Percentiles rank a stretch among this genome's conserved stretches.
Conservation (phyloP, 2,329 filamentous ascomycete genomes). For the Ambrosiella cleistominuta region DNA sequence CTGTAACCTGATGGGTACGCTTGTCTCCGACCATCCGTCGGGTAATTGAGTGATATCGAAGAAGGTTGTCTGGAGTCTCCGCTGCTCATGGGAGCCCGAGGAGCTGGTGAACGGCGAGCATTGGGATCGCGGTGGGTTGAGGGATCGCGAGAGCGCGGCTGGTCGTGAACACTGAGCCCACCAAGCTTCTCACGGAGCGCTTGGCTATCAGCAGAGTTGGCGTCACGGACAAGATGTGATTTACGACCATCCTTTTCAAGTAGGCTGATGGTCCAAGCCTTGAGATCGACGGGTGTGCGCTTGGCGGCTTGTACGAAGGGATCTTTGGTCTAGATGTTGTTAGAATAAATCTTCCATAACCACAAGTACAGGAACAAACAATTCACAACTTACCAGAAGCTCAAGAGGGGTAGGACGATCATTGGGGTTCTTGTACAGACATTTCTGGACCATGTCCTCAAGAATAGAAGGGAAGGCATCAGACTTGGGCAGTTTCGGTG, state of each 20-base stretch:
- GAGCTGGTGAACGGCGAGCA: not conserved
- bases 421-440: conserved; percentile 75
- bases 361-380: not conserved
- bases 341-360: not conserved
- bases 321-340: conserved; percentile 54
- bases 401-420: conserved; percentile 83
- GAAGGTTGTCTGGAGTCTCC: conserved; percentile 19
- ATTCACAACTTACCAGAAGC: conserved; percentile 51
- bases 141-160: not conserved
- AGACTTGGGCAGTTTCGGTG: conserved; percentile 84
- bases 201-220: conserved; percentile 54
- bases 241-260: conserved; percentile 94
- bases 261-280: conserved; percentile 83
- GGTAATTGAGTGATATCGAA: conserved; percentile 40
- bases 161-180: conserved; percentile 19
- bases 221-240: conserved; percentile 70
- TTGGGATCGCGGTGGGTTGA: too few species aligned
- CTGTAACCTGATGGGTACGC: conserved; percentile 21
- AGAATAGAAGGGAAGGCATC: conserved; percentile 91
- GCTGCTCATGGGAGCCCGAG: conserved; percentile 4
- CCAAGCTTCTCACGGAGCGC: conserved; percentile 47
- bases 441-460: conserved; percentile 95
- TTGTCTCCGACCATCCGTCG: conserved; percentile 31
- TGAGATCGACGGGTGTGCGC: conserved; percentile 82
- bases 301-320: conserved; percentile 93